Base-by-base conservation (phyloP, 2,329 filamentous ascomycete species). In the Rhynchosporium secalis region DNA sequence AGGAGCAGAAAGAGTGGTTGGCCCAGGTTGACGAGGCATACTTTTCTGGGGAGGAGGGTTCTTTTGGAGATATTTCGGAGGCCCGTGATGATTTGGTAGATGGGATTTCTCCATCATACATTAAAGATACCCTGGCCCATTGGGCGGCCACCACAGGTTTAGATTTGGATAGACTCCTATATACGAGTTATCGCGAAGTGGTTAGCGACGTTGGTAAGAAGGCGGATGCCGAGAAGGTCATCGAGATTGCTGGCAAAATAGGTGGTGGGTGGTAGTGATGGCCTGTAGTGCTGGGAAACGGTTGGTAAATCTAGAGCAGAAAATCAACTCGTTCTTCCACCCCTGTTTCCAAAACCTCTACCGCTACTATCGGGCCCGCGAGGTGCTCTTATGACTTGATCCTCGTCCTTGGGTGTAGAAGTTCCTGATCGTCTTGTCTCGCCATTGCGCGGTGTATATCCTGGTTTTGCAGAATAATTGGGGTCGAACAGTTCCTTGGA, bases 141-240 rank as follows among this genome's bases (percentile, higher is more conserved):
- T 99, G 95, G 95, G 83, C 88, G 20, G 73, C 79, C 29, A 78
- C 88, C 64, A 93, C 91, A 60, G 85, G 84, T 58, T 86, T 96
- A 67, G 81, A 84, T 31, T 77, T 90, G 72, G 84, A 87, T 65
- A 91, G 83, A 73, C 79, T 99, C 72, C 85, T 87, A 62, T 91
- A 89, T 75, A 99, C 95, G 62, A 96, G 86, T 57, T 99, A 91
- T 78, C 86, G 95, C 66, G 88, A 93, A 76, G 94, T 99, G 28
- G 88, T 97, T 71, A 97, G 94, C 78, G 92, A 98, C 74, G 92
- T 99, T 48, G 95, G 95, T 56, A 96, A 95, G 78, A 78, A 83
- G 74, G 72, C 80, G 63, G 89, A 92, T 73, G 88, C 90, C 48
- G 90, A 96, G 72, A 85, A 88, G 63, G 93, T 96, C 46, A 89